Evolutionary conservation across 2,329 filamentous ascomycete species (phyloP), one percentile per base, ranked within the genome.

Genomic region (Parastagonospora nodorum): DNA sequence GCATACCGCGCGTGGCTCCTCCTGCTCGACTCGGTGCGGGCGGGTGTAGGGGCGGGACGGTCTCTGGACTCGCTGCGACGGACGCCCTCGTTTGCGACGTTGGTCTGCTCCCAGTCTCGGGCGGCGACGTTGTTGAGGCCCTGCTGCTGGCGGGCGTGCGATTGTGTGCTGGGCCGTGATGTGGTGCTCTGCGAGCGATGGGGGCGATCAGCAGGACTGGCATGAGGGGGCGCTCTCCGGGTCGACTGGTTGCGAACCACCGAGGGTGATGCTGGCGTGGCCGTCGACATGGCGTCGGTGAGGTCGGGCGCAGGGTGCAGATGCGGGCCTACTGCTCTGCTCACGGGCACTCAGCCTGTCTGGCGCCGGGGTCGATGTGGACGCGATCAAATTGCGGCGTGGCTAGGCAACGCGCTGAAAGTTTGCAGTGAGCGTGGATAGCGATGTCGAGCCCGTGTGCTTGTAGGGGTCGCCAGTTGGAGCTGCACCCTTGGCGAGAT

Each of bases 21-120:
- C 54, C 81, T 74, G 68, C 75, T 83, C 60, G 78, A 80, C 63
- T 84, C 85, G 72, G 80, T 78, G 72, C 81, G 82, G 61, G 80
- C 74, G 15, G 56, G 58, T 7, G 46, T 19, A 12, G 51, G 42
- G 75, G 69, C 28, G 74, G 68, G 16, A 72, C 36, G 69, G 48
- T 90, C 88, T 71, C 81, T 82, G 64, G 85, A 88, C 53, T 84
- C 81, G 76, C 82, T 86, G 75, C 85, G 82, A 47, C 83, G 85
- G 75, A 79, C 81, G 45, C 74, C 62, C 46, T 68, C 58, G 39
- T 82, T 79, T 64, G 84, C 82, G 77, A 89, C 74, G 78, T 87
- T 87, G 64, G 82, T 80, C 64, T 86, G 82, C 76, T 93, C 90
- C 78, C 86, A 87, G 75, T 94, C 89, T 73, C 87, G 81, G 66